Evolutionary conservation across 129 eudicot genomes (phyloP).

Genomic region (Smallanthus sonchifolius): DNA sequence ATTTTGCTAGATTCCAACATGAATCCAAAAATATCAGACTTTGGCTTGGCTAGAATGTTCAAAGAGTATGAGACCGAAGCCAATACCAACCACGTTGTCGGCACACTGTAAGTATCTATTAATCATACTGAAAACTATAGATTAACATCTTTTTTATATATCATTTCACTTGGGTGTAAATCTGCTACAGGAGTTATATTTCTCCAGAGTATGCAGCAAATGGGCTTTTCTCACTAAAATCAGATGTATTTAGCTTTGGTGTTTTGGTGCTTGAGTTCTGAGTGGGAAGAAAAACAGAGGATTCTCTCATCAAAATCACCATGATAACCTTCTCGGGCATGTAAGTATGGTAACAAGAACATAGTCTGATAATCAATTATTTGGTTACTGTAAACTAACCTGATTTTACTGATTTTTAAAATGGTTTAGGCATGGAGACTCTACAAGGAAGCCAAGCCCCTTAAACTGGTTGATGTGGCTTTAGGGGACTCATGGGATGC

Average conservation of each 20-base stretch:
- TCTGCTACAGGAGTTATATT: background rate
- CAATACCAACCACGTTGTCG: constrained; percentile 21
- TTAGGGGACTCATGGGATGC: background rate
- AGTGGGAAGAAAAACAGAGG: constrained; percentile 38
- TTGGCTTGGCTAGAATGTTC: constrained; percentile 41
- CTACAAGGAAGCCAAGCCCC: constrained; percentile 16
- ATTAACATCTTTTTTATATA: background rate
- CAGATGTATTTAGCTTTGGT: constrained; percentile 24
- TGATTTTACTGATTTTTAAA: background rate
- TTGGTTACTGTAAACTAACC: background rate
- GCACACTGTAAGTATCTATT: constrained; percentile 37
- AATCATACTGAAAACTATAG: background rate
- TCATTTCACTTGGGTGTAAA: background rate
- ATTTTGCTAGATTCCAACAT: constrained; percentile 6
- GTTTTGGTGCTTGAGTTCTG: constrained; percentile 26
- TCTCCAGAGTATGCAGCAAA: constrained; percentile 3
- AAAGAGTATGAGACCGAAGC: constrained; percentile 29
- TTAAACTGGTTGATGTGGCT: constrained; percentile 13
- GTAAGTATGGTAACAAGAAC: constrained; percentile 14
- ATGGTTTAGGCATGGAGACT: constrained; percentile 32
- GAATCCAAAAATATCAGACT: constrained; percentile 42
- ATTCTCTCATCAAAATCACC: constrained; percentile 14
- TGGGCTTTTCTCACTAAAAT: constrained; percentile 1
- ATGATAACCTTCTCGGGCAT: constrained; percentile 26
- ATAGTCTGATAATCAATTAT: background rate